Percentiles rank a stretch among this genome's conserved stretches.
phyloP scores from a whole-genome alignment of 129 eudicot species.

The Chrysanthemum seticuspe region DNA sequence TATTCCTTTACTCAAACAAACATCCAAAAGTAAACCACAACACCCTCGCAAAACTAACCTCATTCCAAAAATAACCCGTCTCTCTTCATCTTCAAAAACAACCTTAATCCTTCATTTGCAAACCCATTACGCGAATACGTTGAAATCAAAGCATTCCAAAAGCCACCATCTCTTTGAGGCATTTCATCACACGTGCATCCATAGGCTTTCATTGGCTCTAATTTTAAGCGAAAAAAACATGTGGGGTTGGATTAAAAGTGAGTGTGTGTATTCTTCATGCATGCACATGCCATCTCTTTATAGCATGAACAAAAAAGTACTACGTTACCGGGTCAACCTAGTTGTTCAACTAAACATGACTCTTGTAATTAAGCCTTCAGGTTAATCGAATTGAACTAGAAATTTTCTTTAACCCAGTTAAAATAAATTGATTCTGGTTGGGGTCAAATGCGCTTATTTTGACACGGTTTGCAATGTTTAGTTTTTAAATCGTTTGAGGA shows the following conservation, averaged over 20 bases:
- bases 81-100: conserved; percentile 49
- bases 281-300: too few species aligned
- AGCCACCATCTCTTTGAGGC: conserved; percentile 80
- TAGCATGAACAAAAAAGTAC: too few species aligned
- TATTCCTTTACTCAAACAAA: conserved; percentile 40
- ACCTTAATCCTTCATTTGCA: conserved; percentile 37
- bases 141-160: conserved; percentile 76
- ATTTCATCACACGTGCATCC: conserved; percentile 89
- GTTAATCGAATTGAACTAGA: too few species aligned
- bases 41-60: conserved; percentile 69
- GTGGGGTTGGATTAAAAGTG: conserved; percentile 56
- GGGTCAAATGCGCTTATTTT: too few species aligned
- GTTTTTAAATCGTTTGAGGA: too few species aligned
- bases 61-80: conserved; percentile 47
- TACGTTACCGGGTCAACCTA: too few species aligned
- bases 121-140: conserved; percentile 47
- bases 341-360: too few species aligned
- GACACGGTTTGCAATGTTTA: too few species aligned
- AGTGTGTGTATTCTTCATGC: not conserved
- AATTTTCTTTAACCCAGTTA: too few species aligned
- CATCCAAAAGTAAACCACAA: conserved; percentile 49
- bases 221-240: conserved; percentile 47
- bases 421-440: too few species aligned
- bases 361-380: too few species aligned
- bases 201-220: conserved; percentile 63